Percentiles rank a stretch among this genome's conserved stretches.
Evolutionary conservation across 208 protist genomes (phyloP).

Genomic region (Trypanosoma platydactyli): DNA sequence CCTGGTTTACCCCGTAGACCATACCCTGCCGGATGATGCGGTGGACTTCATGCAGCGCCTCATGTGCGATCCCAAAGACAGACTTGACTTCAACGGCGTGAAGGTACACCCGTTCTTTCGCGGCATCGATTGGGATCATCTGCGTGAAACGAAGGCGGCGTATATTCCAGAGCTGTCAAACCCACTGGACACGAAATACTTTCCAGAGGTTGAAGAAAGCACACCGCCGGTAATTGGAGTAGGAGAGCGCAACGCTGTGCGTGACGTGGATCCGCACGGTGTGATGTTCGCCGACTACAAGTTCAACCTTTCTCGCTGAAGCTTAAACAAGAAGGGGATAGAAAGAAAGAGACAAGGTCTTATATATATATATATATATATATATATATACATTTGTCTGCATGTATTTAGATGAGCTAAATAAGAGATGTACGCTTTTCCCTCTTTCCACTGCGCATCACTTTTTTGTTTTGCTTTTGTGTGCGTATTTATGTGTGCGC

Average conservation of each 20-base stretch:
- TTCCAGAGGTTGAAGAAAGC: constrained; percentile 76
- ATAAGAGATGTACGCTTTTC: not conserved
- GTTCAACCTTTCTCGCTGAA: constrained; percentile 51
- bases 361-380: constrained; percentile 13
- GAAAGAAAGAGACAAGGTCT: not conserved
- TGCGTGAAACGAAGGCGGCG: constrained; percentile 58
- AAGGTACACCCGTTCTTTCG: constrained; percentile 83
- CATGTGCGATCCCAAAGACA: constrained; percentile 83
- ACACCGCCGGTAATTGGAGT: constrained; percentile 9
- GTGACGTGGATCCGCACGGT: constrained; percentile 78
- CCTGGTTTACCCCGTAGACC: constrained; percentile 86
- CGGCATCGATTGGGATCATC: constrained; percentile 57
- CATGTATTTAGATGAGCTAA: constrained; percentile 1
- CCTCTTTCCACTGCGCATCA: too few species aligned
- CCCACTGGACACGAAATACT: constrained; percentile 87
- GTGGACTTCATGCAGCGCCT: constrained; percentile 92
- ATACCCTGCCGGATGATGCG: constrained; percentile 79
- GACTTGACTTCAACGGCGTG: constrained; percentile 79
- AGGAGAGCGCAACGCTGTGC: constrained; percentile 38
- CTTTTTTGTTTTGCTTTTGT: constrained; percentile 1
- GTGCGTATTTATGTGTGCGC: too few species aligned
- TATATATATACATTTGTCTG: not conserved
- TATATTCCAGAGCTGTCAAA: constrained; percentile 73
- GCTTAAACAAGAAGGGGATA: not conserved
- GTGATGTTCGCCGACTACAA: constrained; percentile 90